These are phyloP conservation scores for Auxenochlorella pyrenoidosa DNA, from an alignment of 139 green algal species.

Conservation along the genomic window DNA sequence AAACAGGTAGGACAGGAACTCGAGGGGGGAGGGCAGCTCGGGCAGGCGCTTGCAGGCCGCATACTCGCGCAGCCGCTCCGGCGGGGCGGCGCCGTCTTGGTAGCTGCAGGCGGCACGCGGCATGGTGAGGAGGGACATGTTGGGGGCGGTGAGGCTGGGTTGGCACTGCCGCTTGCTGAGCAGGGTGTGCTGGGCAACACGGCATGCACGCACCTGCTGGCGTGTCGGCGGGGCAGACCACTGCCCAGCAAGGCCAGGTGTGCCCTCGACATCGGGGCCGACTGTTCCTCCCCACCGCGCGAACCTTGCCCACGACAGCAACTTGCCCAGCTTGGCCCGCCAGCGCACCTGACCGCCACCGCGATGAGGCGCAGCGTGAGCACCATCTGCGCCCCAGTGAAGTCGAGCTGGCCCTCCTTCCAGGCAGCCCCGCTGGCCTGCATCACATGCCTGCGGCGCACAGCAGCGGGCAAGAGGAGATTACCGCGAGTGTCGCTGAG, in stretches of 20 bases:
- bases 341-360: slow-evolving; percentile 55
- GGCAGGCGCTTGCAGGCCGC: slow-evolving; percentile 42
- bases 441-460: slow-evolving; percentile 69
- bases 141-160: no score
- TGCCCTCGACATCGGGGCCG: no score
- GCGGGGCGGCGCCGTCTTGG: slow-evolving; percentile 47
- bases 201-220: no score
- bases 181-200: no score
- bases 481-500: no score
- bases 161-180: no score
- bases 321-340: neutral
- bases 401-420: slow-evolving; percentile 85
- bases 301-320: no score
- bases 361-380: slow-evolving; percentile 87
- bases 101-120: slow-evolving; percentile 21
- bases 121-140: neutral
- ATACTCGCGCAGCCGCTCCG: slow-evolving; percentile 24
- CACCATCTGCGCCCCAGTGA: slow-evolving; percentile 86
- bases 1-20: slow-evolving; percentile 83
- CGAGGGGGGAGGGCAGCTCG: slow-evolving; percentile 63
- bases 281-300: no score
- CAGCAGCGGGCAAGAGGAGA: no score
- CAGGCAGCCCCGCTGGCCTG: slow-evolving; percentile 79
- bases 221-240: no score
- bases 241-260: no score